phyloP scores from a whole-genome alignment of 2,329 filamentous ascomycete genomes.

The Volutella citrinella region DNA sequence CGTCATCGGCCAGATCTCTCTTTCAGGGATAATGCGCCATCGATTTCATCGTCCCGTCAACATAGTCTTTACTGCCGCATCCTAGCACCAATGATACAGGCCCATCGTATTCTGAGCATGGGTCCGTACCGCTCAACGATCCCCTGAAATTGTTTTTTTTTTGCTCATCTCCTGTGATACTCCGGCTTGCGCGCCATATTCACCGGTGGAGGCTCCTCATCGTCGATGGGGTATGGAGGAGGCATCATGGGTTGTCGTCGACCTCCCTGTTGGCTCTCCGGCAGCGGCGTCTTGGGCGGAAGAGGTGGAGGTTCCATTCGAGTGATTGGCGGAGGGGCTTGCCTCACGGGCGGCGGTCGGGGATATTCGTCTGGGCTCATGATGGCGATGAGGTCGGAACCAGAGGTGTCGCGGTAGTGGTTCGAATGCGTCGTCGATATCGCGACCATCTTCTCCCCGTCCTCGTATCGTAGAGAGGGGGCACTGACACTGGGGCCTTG shows the following conservation, averaged over 20 bases:
- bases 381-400: conserved; percentile 67
- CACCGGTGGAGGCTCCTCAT: conserved; percentile 77
- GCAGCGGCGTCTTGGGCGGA: conserved; percentile 74
- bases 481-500: conserved; percentile 29
- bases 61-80: too few relatives aligned
- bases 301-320: conserved; percentile 64
- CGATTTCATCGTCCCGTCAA: too few relatives aligned
- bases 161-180: conserved; percentile 54
- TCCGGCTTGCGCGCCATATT: conserved; percentile 86
- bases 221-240: conserved; percentile 77
- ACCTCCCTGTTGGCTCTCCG: conserved; percentile 40
- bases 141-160: conserved; percentile 1
- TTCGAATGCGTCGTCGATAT: conserved; percentile 56
- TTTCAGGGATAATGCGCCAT: too few relatives aligned
- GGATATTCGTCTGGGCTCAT: conserved; percentile 58
- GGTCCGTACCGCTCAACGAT: too few relatives aligned
- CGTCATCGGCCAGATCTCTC: too few relatives aligned
- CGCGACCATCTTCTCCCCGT: conserved; percentile 52
- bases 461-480: conserved; percentile 32
- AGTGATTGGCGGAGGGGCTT: conserved; percentile 24
- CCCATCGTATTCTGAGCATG: too few relatives aligned
- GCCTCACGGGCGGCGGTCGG: conserved; percentile 33
- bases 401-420: conserved; percentile 56
- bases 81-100: too few relatives aligned
- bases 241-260: conserved; percentile 34